Percentiles rank a stretch among this genome's conserved stretches.
Evolutionary conservation across 2,329 filamentous ascomycete species (phyloP).

Genomic region (Talaromyces albobiverticillius): DNA sequence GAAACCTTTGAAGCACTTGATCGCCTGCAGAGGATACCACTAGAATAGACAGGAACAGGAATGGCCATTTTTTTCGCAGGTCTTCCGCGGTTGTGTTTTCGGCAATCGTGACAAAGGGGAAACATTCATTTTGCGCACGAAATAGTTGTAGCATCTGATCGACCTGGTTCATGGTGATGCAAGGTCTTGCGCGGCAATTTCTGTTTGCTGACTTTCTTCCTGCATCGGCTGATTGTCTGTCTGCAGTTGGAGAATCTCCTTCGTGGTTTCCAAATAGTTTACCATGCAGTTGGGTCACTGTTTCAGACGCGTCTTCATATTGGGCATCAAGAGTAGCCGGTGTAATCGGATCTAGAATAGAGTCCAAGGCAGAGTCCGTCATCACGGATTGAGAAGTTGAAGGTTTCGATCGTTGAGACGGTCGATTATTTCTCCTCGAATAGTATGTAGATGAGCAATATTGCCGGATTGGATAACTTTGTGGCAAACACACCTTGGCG

Average conservation of each 20-base stretch:
- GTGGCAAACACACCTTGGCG: not conserved
- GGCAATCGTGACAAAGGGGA: constrained; percentile 8
- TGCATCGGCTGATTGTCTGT: not conserved
- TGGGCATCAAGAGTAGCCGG: not conserved
- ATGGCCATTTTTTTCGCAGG: constrained; percentile 1
- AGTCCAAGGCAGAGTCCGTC: not conserved
- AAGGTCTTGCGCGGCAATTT: not conserved
- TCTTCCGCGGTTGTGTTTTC: constrained; percentile 1
- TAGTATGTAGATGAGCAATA: not conserved
- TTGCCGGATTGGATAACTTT: not conserved
- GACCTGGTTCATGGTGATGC: constrained; percentile 3
- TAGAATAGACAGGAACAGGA: constrained; percentile 6
- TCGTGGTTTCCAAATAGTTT: not conserved
- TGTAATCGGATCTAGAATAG: not conserved
- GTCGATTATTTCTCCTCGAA: constrained; percentile 2
- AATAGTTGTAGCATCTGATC: constrained; percentile 6
- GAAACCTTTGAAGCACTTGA: not conserved
- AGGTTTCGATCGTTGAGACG: not conserved
- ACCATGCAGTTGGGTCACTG: constrained; percentile 2
- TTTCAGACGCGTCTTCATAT: constrained; percentile 11
- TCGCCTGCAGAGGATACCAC: not conserved
- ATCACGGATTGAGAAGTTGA: not conserved
- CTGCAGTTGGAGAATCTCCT: not conserved
- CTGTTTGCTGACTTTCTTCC: not conserved
- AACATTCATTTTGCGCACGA: not conserved